Conservation (phyloP, 2,329 filamentous ascomycete species). For the Aspergillus novoparasiticus region DNA sequence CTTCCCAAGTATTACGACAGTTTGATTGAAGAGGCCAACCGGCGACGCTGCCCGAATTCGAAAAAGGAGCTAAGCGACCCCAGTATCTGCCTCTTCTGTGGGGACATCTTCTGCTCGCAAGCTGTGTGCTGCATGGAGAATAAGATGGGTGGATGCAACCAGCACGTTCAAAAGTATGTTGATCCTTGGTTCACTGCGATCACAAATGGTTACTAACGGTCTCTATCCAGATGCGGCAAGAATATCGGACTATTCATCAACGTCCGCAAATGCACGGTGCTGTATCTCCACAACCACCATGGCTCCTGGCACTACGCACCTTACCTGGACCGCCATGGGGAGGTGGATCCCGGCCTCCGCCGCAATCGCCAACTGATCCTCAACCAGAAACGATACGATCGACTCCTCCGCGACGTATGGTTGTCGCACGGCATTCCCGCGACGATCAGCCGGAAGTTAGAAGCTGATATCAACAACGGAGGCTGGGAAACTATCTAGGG, state of each 20-base stretch:
- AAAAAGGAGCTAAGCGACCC: slow-evolving; percentile 91
- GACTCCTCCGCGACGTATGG: slow-evolving; percentile 82
- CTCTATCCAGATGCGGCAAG: slow-evolving; percentile 71
- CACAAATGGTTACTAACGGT: slow-evolving; percentile 15
- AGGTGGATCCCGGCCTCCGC: slow-evolving; percentile 87
- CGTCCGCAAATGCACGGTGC: slow-evolving; percentile 90
- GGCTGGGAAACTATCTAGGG: slow-evolving; percentile 77
- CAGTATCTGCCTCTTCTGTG: slow-evolving; percentile 89
- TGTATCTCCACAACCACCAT: slow-evolving; percentile 79
- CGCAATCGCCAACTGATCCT: slow-evolving; percentile 87
- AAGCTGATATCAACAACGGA: slow-evolving; percentile 94
- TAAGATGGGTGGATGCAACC: slow-evolving; percentile 80
- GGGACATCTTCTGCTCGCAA: slow-evolving; percentile 95
- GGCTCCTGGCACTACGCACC: slow-evolving; percentile 87
- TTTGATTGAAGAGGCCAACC: slow-evolving; percentile 88
- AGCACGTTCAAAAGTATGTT: slow-evolving; percentile 81
- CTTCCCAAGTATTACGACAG: slow-evolving; percentile 90
- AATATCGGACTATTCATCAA: slow-evolving; percentile 95
- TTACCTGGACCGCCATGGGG: slow-evolving; percentile 94
- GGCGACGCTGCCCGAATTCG: slow-evolving; percentile 79
- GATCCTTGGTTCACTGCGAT: not conserved
- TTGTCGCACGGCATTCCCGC: slow-evolving; percentile 84
- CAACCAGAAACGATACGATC: slow-evolving; percentile 92
- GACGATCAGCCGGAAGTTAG: slow-evolving; percentile 83
- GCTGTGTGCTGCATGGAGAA: slow-evolving; percentile 80